These are phyloP conservation scores for Fusarium odoratissimum DNA, from an alignment of 2,329 filamentous ascomycete genomes.

Conservation along the genomic window DNA sequence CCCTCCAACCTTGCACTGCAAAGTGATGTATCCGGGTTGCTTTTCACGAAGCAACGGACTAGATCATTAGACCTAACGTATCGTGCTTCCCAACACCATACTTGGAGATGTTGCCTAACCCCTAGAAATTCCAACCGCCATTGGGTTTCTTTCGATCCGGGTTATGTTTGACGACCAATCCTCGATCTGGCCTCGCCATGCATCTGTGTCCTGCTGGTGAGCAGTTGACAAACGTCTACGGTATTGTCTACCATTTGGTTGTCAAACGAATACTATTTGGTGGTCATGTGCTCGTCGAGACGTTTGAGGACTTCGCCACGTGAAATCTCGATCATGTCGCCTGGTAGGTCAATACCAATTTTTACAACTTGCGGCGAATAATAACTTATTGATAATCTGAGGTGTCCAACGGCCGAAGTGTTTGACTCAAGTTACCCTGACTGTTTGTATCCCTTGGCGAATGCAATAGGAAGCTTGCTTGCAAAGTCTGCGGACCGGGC, in stretches of 20 bases:
- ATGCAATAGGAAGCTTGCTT: not conserved
- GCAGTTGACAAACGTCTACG: accelerated
- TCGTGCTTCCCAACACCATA: not conserved
- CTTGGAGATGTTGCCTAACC: not conserved
- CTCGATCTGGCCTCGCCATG: accelerated
- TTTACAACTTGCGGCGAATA: not conserved
- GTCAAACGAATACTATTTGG: not conserved
- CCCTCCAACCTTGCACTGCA: accelerated
- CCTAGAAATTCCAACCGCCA: not conserved
- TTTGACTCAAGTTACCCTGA: not conserved
- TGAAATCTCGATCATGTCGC: accelerated
- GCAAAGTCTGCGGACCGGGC: not conserved
- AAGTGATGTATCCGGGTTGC: accelerated
- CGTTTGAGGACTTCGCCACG: not conserved
- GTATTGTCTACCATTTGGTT: not conserved
- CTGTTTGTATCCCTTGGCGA: not conserved
- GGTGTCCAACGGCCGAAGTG: not conserved
- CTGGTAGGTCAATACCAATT: not conserved
- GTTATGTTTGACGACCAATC: too few relatives aligned
- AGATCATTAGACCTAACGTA: too few relatives aligned
- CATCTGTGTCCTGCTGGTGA: accelerated
- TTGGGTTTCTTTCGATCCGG: not conserved
- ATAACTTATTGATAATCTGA: not conserved
- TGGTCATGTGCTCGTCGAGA: not conserved
- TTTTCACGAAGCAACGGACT: accelerated